phyloP scores from a whole-genome alignment of 2,329 filamentous ascomycete genomes.

The Aspergillus jensenii region DNA sequence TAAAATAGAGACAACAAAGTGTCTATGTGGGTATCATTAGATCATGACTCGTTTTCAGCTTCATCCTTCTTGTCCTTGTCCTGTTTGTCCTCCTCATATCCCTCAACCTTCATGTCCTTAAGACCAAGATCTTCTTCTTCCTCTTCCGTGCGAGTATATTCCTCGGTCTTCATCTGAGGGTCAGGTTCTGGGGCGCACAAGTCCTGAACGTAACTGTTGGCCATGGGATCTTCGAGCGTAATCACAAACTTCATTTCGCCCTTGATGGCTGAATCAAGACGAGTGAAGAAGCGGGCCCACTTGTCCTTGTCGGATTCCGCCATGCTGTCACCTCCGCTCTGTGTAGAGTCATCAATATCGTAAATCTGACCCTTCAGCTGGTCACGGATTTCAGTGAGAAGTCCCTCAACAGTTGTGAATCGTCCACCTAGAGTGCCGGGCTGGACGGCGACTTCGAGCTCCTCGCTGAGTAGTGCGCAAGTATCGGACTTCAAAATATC shows the following conservation, averaged over 20 bases:
- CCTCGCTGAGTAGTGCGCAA: constrained; percentile 80
- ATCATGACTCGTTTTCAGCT: constrained; percentile 29
- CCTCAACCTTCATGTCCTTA: constrained; percentile 88
- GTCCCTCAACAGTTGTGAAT: constrained; percentile 94
- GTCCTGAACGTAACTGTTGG: constrained; percentile 91
- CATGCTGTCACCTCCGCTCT: constrained; percentile 76
- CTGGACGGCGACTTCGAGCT: constrained; percentile 83
- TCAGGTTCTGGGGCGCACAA: constrained; percentile 77
- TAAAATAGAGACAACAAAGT: constrained; percentile 16
- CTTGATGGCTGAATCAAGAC: constrained; percentile 73
- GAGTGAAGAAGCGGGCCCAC: constrained; percentile 80
- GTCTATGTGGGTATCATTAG: constrained; percentile 14
- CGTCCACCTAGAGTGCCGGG: constrained; percentile 92
- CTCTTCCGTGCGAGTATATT: constrained; percentile 83
- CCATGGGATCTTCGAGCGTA: constrained; percentile 82
- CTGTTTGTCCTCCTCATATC: constrained; percentile 65
- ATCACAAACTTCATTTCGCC: constrained; percentile 80
- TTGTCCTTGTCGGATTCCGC: constrained; percentile 61
- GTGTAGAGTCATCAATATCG: constrained; percentile 60
- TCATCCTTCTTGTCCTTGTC: constrained; percentile 14
- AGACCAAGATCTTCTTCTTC: constrained; percentile 93
- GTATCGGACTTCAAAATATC: constrained; percentile 97
- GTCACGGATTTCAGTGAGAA: constrained; percentile 87
- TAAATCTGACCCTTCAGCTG: constrained; percentile 89
- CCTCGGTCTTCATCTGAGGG: constrained; percentile 75